These are phyloP conservation scores for Pyrus hybrid DNA, from an alignment of 331 rosid genomes.

Conservation along the genomic window DNA sequence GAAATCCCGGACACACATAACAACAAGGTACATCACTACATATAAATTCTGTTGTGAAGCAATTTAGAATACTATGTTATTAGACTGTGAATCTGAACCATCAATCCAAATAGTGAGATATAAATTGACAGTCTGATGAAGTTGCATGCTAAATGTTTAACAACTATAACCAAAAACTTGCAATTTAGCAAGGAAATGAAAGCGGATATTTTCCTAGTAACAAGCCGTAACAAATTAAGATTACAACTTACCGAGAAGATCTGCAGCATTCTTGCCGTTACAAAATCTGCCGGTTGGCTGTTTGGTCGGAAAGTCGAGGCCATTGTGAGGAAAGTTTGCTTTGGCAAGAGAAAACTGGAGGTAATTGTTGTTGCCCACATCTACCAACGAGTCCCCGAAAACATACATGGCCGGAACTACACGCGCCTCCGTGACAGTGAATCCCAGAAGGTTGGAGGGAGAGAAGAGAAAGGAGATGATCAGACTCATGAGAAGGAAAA, in stretches of 20 bases:
- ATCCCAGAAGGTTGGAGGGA: not conserved
- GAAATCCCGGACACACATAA: too few species aligned
- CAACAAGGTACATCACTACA: too few species aligned
- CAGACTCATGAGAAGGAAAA: not conserved
- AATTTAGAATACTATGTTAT: too few species aligned
- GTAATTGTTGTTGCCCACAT: conserved; percentile 81
- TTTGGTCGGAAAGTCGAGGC: conserved; percentile 58
- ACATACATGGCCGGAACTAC: conserved; percentile 54
- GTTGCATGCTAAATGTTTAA: too few species aligned
- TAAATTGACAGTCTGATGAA: too few species aligned
- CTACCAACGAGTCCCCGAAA: conserved; percentile 81
- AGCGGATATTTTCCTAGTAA: not conserved
- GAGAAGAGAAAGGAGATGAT: conserved; percentile 9
- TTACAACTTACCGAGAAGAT: conserved; percentile 50
- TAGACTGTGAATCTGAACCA: too few species aligned
- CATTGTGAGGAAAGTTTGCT: conserved; percentile 68
- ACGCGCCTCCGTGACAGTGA: conserved; percentile 21
- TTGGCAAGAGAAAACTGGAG: conserved; percentile 46
- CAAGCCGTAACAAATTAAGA: not conserved
- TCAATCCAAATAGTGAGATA: too few species aligned
- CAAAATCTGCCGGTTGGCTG: conserved; percentile 62
- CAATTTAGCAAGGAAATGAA: too few species aligned
- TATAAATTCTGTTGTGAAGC: too few species aligned
- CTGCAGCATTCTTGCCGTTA: conserved; percentile 72
- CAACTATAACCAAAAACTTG: too few species aligned